Evolutionary conservation across 1,284 basidiomycete species (phyloP), one percentile per base, ranked within the genome.

Genomic region (Malassezia equina): DNA sequence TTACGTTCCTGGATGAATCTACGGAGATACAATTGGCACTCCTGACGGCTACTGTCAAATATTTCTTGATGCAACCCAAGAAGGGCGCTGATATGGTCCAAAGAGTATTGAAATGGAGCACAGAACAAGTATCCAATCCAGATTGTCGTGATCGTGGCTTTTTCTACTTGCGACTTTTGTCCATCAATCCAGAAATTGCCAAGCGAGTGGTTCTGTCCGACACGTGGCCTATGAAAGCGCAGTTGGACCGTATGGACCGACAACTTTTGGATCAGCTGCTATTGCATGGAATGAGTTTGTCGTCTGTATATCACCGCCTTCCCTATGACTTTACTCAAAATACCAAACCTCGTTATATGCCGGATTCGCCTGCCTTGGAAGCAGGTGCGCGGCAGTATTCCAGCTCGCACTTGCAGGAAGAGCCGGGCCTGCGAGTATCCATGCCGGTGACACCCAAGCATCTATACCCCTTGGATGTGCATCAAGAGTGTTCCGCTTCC

Each of bases 91-190:
- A 85, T 52, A 81, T 98, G 28, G 90, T 98, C 0, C 90, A 91
- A 75, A 90, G 90, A 68, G 88, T 98, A 11, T 79, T 99, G 33
- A 95, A 96, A 75, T 91, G 89, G 84, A 86, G 90, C 13, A 98
- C 94, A 2, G 94, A 98, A 75, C 88, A 96, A 64, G 84, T 93
- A 53, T 93, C 96, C 75, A 95, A 94, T 71, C 91, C 94, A 6
- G 94, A 99, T 78, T 79, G 95, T 39, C 82, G 94, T 28, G 94
- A 99, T 76, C 81, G 94, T 58, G 94, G 93, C 0, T 98, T 93
- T 78, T 96, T 99, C 86, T 99, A 98, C 78, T 98, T 93, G 93
- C 84, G 94, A 44, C 80, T 99, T 77, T 81, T 98, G 33, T 93
- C 93, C 1, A 86, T 90, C 17, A 90, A 95, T 73, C 90, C 94